A percentile compares a stretch with the other conserved stretches of the same genome.
phyloP scores from a whole-genome alignment of 495 filamentous ascomycete genomes.

The Haplographium delicatum region DNA sequence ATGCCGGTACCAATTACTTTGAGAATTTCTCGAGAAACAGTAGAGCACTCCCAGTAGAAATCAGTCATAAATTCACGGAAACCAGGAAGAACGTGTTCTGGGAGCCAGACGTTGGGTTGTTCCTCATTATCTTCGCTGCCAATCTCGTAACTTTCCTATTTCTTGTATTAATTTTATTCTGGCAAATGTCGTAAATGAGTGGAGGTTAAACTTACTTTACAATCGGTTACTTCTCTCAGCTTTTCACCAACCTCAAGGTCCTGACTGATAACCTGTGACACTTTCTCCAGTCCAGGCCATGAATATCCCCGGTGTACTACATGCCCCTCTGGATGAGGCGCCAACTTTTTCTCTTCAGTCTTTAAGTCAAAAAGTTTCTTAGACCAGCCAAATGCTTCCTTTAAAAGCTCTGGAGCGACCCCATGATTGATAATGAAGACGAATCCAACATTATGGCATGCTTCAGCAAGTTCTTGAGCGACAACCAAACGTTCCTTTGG shows the following conservation, averaged over 20 bases:
- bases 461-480: slow-evolving; percentile 44
- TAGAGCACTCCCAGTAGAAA: slow-evolving; percentile 52
- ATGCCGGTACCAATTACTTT: slow-evolving; percentile 48
- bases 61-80: slow-evolving; percentile 53
- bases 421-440: slow-evolving; percentile 54
- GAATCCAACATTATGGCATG: slow-evolving; percentile 54
- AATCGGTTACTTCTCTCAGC: slow-evolving; percentile 36
- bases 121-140: slow-evolving; percentile 49
- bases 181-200: no score
- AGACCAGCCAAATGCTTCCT: slow-evolving; percentile 51
- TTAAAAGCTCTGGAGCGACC: slow-evolving; percentile 37
- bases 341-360: slow-evolving; percentile 39
- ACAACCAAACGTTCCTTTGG: slow-evolving; percentile 33
- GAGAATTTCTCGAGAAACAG: slow-evolving; percentile 41
- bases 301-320: slow-evolving; percentile 60
- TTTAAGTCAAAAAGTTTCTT: slow-evolving; percentile 34
- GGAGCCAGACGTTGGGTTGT: slow-evolving; percentile 64
- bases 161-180: no score
- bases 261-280: slow-evolving; percentile 52
- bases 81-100: slow-evolving; percentile 50
- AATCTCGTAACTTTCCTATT: slow-evolving; percentile 63
- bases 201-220: slow-evolving; percentile 19
- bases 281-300: slow-evolving; percentile 59
- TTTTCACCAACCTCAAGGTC: slow-evolving; percentile 35
- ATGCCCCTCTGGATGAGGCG: slow-evolving; percentile 56